Evolutionary conservation across 225 moss, liverwort and hornwort species (phyloP).

Genomic region (Marchantia polymorpha): DNA sequence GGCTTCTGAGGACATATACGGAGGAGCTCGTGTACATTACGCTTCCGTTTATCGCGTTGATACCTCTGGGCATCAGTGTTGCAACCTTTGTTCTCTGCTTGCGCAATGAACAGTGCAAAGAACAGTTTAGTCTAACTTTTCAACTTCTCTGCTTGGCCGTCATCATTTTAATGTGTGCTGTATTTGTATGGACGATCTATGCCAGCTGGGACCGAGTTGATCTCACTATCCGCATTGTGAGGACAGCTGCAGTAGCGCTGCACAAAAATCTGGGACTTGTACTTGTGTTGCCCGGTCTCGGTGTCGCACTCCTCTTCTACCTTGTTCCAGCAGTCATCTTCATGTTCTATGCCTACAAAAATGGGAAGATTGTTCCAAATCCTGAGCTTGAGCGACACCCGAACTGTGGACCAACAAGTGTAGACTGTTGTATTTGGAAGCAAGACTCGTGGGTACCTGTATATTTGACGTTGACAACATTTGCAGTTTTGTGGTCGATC

Average conservation of each 20-base stretch:
- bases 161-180: conserved; percentile 40
- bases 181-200: conserved; percentile 49
- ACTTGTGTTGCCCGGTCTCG: conserved; percentile 55
- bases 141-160: conserved; percentile 33
- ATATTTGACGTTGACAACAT: conserved; percentile 48
- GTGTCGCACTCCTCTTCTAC: conserved; percentile 38
- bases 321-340: conserved; percentile 46
- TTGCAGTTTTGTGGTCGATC: conserved; percentile 57
- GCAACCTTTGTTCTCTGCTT: conserved; percentile 51
- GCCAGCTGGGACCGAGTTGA: conserved; percentile 60
- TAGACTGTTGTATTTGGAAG: conserved; percentile 74
- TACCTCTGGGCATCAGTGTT: conserved; percentile 44
- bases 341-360: conserved; percentile 52
- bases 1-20: conserved; percentile 52
- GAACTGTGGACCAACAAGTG: conserved; percentile 45
- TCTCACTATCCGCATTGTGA: conserved; percentile 60
- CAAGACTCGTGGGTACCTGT: conserved; percentile 56
- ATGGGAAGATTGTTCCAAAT: conserved; percentile 60
- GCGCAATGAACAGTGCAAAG: conserved; percentile 43
- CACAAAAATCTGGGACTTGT: conserved; percentile 64
- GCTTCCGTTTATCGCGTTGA: conserved; percentile 53
- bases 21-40: conserved; percentile 68
- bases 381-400: conserved; percentile 49
- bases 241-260: conserved; percentile 65
- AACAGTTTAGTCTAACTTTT: conserved; percentile 31